Evolutionary conservation across 306 rosid genomes (phyloP).

Genomic region (Cucurbita pepo): DNA sequence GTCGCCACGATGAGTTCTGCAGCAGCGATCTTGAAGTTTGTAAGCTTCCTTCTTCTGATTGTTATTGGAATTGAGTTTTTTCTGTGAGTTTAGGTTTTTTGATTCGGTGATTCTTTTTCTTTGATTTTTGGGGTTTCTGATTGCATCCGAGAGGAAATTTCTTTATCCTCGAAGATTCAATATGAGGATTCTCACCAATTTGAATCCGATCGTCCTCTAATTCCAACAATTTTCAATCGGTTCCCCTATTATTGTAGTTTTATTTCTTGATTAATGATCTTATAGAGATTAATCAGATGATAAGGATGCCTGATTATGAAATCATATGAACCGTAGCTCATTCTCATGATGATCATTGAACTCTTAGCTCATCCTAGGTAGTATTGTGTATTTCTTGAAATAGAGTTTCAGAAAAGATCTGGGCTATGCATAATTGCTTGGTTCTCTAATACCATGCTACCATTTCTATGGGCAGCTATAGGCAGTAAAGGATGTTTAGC

Average conservation of each 20-base stretch:
- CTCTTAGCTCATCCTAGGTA: neutral
- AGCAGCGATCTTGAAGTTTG: conserved; percentile 98
- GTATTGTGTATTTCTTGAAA: neutral
- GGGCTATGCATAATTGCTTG: neutral
- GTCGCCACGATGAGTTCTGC: conserved; percentile 78
- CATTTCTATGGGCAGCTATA: neutral
- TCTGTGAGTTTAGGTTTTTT: neutral
- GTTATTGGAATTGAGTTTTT: neutral
- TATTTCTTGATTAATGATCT: neutral
- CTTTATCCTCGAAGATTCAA: neutral
- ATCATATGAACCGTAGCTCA: neutral
- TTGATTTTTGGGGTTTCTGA: neutral
- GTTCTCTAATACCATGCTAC: neutral
- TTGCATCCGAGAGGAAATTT: neutral
- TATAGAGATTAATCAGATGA: neutral
- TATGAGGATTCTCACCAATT: neutral
- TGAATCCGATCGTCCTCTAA: neutral
- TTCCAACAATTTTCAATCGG: neutral
- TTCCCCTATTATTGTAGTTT: neutral
- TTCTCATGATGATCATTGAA: neutral
- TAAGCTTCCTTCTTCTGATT: conserved; percentile 17
- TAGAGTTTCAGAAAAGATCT: neutral
- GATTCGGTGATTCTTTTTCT: neutral
- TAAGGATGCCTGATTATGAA: neutral
- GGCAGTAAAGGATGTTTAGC: neutral